Evolutionary conservation across 257 asterid species (phyloP), one percentile per base, ranked within the genome.

Genomic region (Lavandula angustifolia): DNA sequence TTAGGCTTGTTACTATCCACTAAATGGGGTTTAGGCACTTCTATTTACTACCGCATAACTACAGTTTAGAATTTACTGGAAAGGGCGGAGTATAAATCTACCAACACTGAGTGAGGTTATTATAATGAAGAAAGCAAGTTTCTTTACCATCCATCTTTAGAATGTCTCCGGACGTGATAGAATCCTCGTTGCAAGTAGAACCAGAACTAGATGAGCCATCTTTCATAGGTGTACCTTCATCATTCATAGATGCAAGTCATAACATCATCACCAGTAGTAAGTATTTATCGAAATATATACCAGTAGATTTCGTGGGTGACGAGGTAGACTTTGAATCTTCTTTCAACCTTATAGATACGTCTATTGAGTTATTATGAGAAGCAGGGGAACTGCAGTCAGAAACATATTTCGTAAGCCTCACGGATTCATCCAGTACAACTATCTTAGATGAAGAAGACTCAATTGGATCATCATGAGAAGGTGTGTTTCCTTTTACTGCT

Each of bases 301-400:
- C 82, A 40, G 73, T 58, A 11, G 76, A 60, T 61, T 71, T 79
- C 2, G 61, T 40, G 41, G 72, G 67, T 27, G 69, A 61, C 38
- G 76, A 54, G 64, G 57, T 43, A 9, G 76, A 57, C 51, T 43
- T 67, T 1, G 34, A 33, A 69, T 69, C 63, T 53, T 40, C 57
- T 60, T 51, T 52, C 29, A 61, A 17, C 56, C 69, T 41, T 54
- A 7, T 63, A 7, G 62, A 33, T 38, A 37, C 73, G 48, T 22
- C 66, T 35, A 6, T n/a, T 58, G 37, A n/a, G 18, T 48, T 68
- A 9, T 27, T 38, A 10, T 48, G 65, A 44, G 74, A 27, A 61
- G 56, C 74, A 29, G 64, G 62, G 66, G 55, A 17, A 17, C 66
- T 33, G 16, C 46, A 17, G 18, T 60, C 49, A 52, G 71, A 17